These are phyloP conservation scores for Phytopythium vexans DNA, from an alignment of 352 stramenopile species.

Conservation along the genomic window DNA sequence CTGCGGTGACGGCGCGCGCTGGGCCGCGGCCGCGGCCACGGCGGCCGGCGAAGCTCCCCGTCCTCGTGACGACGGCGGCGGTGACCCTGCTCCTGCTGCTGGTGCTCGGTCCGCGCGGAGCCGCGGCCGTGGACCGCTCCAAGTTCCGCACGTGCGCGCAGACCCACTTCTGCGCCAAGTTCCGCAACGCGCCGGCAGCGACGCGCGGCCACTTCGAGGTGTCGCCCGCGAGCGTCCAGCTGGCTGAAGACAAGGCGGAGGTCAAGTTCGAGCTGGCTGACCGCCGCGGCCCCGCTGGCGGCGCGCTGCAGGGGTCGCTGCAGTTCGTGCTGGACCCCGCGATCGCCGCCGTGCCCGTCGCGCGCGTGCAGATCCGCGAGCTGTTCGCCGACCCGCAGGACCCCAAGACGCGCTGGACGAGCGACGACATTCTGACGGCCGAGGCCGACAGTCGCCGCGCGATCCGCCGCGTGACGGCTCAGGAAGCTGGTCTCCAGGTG, in stretches of 20 bases:
- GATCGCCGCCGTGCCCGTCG: slow-evolving; percentile 30
- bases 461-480: slow-evolving; percentile 27
- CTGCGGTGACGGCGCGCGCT: no score
- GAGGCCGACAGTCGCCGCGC: slow-evolving; percentile 28
- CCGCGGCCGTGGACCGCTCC: slow-evolving; percentile 90
- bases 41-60: no score
- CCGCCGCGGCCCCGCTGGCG: slow-evolving; percentile 10
- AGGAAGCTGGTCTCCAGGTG: slow-evolving; percentile 31
- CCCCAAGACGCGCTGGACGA: slow-evolving; percentile 57
- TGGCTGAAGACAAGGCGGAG: slow-evolving; percentile 20
- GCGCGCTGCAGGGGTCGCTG: slow-evolving; percentile 35
- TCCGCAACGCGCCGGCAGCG: slow-evolving; percentile 34
- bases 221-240: slow-evolving; percentile 20
- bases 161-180: slow-evolving; percentile 95
- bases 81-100: no score
- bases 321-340: slow-evolving; percentile 47
- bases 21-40: no score
- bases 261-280: slow-evolving; percentile 50
- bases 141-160: slow-evolving; percentile 99
- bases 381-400: slow-evolving; percentile 48
- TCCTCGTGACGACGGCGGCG: no score
- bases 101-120: neutral
- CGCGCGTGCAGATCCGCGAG: slow-evolving; percentile 58
- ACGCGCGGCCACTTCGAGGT: slow-evolving; percentile 26
- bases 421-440: slow-evolving; percentile 37